Conservation (phyloP, 2,329 filamentous ascomycete species). For the Phyllosticta ampelicida region DNA sequence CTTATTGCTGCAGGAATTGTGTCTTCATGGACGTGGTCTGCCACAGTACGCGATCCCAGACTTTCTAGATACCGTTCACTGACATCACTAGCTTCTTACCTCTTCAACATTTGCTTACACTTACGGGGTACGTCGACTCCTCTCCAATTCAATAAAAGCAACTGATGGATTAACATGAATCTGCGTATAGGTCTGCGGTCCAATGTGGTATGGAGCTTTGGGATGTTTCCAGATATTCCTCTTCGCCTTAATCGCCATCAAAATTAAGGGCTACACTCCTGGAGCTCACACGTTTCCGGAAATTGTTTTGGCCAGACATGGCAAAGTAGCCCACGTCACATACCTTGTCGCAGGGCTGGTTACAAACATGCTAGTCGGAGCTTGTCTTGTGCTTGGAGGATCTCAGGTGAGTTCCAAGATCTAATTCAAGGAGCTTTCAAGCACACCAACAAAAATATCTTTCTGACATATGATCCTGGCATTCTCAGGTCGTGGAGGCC, state of each 20-base stretch:
- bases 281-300: conserved; percentile 43
- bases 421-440: background rate
- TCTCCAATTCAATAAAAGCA: no score
- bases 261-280: conserved; percentile 8
- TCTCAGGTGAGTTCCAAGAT: conserved; percentile 29
- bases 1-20: conserved; percentile 39
- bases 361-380: conserved; percentile 44
- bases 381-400: conserved; percentile 42
- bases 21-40: conserved; percentile 40
- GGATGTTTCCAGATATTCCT: conserved; percentile 10
- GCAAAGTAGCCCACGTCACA: conserved; percentile 34
- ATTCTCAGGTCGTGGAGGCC: conserved; percentile 13
- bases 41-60: conserved; percentile 22
- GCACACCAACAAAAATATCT: background rate
- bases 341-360: conserved; percentile 43
- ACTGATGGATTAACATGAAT: no score
- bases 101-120: conserved; percentile 19
- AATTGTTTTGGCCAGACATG: conserved; percentile 42
- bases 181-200: background rate
- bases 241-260: conserved; percentile 11
- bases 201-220: conserved; percentile 11
- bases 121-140: conserved; percentile 14
- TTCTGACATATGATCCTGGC: background rate
- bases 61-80: background rate
- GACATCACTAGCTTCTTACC: background rate